Evolutionary conservation across 2,329 filamentous ascomycete species (phyloP), one percentile per base, ranked within the genome.

Genomic region (Cytospora piceae): DNA sequence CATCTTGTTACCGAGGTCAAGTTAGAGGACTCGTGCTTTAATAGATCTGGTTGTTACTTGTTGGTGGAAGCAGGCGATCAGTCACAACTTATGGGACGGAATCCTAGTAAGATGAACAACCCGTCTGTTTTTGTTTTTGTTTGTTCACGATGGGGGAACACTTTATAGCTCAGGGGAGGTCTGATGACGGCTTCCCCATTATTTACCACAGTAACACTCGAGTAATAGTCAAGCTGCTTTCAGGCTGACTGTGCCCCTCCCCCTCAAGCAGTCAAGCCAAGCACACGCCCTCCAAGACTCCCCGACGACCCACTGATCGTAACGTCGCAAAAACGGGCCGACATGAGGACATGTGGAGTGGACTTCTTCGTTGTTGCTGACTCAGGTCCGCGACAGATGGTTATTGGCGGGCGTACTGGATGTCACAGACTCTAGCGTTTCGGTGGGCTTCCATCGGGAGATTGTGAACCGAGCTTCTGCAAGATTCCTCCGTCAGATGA

Each of bases 1-100:
- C 86, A 89, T 88, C 6, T 31, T 67, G 58, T 29, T 27, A 20
- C 27, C 27, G 24, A n/a, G 17, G 31, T 58, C 37, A 22, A 17
- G 39, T 31, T 24, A 15, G 20, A 12, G 39, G 11, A 20, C 5
- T 42, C 15, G 9, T 39, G 15, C 37, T 39, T 39, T 14, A 17
- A 5, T 39, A 39, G 12, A 17, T 42, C 7, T 20, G 39, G 17
- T 42, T 42, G 39, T 42, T 20, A 5, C 17, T 42, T n/a, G 15
- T 15, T 4, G 39, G 39, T 20, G 54, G 59, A 55, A 55, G 53
- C 59, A 61, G 60, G 37, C 54, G 37, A 62, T 24, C 37, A 29
- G 27, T n/a, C 31, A 37, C 39, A 42, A 14, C 27, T 29, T 15
- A 20, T n/a, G 17, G 39, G 7, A 42, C 20, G 20, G 20, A n/a